phyloP scores from a whole-genome alignment of 495 filamentous ascomycete species.

The Penicillium bialowiezense region DNA sequence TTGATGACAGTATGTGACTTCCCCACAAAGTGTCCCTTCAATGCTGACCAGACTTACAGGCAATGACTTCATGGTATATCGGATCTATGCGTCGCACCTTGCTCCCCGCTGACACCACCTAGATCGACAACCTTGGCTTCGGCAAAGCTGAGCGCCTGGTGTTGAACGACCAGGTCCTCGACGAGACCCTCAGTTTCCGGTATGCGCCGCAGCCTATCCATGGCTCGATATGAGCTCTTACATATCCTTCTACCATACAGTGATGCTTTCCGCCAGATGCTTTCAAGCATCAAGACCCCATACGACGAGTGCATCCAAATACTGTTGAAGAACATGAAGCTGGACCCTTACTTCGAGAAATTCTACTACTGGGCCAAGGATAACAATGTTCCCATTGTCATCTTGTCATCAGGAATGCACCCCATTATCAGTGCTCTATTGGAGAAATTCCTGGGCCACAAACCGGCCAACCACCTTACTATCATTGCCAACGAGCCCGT shows the following conservation, averaged over 20 bases:
- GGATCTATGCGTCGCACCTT: not conserved
- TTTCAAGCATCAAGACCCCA: constrained; percentile 73
- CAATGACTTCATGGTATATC: constrained; percentile 80
- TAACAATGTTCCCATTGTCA: constrained; percentile 87
- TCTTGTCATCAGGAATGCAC: constrained; percentile 86
- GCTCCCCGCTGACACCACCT: constrained; percentile 9
- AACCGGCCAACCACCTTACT: constrained; percentile 61
- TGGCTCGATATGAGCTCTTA: not conserved
- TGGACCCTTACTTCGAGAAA: constrained; percentile 80
- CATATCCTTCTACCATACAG: constrained; percentile 23
- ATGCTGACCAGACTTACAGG: constrained; percentile 41
- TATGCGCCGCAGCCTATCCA: constrained; percentile 19
- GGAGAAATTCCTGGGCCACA: constrained; percentile 70
- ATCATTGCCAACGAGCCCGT: constrained; percentile 83
- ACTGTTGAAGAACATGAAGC: constrained; percentile 75
- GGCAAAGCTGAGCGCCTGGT: constrained; percentile 61
- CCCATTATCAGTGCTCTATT: constrained; percentile 86
- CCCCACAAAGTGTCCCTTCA: not conserved
- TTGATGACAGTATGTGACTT: constrained; percentile 67
- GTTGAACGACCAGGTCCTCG: constrained; percentile 69
- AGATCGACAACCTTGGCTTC: constrained; percentile 90
- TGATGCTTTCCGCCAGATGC: constrained; percentile 84
- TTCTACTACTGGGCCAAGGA: constrained; percentile 79
- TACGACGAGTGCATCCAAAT: constrained; percentile 75
- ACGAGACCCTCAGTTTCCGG: constrained; percentile 68